A percentile compares a stretch with the other conserved stretches of the same genome.
phyloP scores from a whole-genome alignment of 441 rosid species.

The Erysimum pusillum region DNA sequence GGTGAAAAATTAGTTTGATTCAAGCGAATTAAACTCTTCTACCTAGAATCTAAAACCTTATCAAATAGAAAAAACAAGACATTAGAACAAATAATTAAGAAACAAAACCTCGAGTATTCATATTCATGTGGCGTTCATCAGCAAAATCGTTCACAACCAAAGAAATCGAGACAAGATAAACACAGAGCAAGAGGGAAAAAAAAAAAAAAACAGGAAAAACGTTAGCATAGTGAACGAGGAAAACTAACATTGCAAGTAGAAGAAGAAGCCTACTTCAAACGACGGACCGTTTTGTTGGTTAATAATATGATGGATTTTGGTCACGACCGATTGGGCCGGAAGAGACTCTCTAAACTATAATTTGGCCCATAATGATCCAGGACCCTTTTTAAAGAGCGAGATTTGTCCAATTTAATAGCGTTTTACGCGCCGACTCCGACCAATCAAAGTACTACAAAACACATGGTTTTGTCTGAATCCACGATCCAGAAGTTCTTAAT shows the following conservation, averaged over 20 bases:
- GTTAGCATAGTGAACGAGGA: background rate
- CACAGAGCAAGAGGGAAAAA: background rate
- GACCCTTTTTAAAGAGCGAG: background rate
- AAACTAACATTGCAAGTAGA: background rate
- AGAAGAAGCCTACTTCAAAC: background rate
- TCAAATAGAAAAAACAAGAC: background rate
- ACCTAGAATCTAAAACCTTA: too few species aligned
- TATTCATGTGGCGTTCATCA: background rate
- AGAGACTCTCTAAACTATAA: background rate
- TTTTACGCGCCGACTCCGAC: background rate
- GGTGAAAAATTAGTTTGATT: background rate
- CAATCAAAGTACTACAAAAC: background rate
- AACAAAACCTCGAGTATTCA: too few species aligned
- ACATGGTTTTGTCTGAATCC: conserved; percentile 41
- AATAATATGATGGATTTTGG: background rate
- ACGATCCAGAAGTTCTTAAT: conserved; percentile 25
- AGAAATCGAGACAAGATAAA: too few species aligned
- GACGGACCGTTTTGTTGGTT: conserved; percentile 1
- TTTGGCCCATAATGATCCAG: background rate
- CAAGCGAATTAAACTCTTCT: too few species aligned
- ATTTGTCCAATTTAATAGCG: conserved; percentile 18
- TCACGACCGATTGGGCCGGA: background rate
- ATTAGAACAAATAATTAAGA: background rate
- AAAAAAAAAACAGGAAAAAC: background rate
- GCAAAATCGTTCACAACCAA: background rate